phyloP scores from a whole-genome alignment of 2,329 filamentous ascomycete species.

The Monosporascus sp. region DNA sequence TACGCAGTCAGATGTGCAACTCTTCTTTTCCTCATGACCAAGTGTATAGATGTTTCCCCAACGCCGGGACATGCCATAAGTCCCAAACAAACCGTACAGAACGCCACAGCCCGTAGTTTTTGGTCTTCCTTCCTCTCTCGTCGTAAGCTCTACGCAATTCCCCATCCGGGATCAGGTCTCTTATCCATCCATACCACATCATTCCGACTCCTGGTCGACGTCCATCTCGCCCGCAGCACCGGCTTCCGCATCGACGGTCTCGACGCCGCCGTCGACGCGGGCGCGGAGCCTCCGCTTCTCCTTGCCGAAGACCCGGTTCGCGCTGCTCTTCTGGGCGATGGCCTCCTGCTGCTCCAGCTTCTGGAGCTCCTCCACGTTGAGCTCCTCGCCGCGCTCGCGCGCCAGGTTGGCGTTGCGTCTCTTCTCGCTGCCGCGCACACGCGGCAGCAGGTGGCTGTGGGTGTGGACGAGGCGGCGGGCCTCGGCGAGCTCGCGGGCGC shows the following conservation, averaged over 20 bases:
- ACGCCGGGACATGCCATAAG: slow-evolving; percentile 26
- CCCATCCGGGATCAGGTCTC: slow-evolving; percentile 6
- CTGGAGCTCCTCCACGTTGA: slow-evolving; percentile 28
- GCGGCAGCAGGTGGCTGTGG: slow-evolving; percentile 87
- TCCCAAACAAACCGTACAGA: slow-evolving; percentile 9
- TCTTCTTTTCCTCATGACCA: background rate
- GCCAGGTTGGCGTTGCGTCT: slow-evolving; percentile 41
- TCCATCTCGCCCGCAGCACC: slow-evolving; percentile 29
- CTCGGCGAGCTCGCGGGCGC: slow-evolving; percentile 69
- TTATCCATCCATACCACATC: background rate
- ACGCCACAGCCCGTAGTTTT: background rate
- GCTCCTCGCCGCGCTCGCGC: slow-evolving; percentile 12
- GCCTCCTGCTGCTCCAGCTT: slow-evolving; percentile 25
- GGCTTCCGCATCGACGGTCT: slow-evolving; percentile 32
- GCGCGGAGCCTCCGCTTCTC: slow-evolving; percentile 33
- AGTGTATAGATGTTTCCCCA: slow-evolving; percentile 13
- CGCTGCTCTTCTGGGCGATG: slow-evolving; percentile 15
- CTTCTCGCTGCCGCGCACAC: slow-evolving; percentile 59
- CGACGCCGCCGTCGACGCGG: slow-evolving; percentile 34
- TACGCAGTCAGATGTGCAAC: background rate
- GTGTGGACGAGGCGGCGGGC: slow-evolving; percentile 85
- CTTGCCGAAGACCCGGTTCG: slow-evolving; percentile 33
- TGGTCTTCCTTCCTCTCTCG: background rate
- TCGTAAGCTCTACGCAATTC: slow-evolving; percentile 11
- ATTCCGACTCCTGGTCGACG: slow-evolving; percentile 30